phyloP scores from a whole-genome alignment of 2,329 filamentous ascomycete species.

The Penicillium sp. region DNA sequence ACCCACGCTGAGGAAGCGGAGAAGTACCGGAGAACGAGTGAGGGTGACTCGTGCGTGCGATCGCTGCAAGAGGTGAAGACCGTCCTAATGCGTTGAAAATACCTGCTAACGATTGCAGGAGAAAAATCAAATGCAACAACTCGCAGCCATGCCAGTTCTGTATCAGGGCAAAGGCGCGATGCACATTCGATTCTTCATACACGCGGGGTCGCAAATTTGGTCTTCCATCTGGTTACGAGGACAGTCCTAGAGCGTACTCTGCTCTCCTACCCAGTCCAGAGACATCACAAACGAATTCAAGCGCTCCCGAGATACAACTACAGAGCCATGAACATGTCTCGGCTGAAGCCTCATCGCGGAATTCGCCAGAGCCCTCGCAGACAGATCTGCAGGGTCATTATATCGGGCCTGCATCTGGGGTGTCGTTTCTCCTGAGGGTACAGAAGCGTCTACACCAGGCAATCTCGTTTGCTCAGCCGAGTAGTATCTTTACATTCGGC shows the following conservation, averaged over 20 bases:
- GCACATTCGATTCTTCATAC: slow-evolving; percentile 24
- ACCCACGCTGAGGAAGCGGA: neutral
- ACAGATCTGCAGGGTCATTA: slow-evolving; percentile 28
- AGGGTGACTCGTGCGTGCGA: slow-evolving; percentile 52
- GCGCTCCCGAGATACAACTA: neutral
- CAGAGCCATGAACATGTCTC: slow-evolving; percentile 3
- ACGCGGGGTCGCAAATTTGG: slow-evolving; percentile 16
- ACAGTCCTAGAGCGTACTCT: neutral
- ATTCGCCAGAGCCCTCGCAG: slow-evolving; percentile 19
- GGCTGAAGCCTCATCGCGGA: neutral
- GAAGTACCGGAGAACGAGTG: slow-evolving; percentile 9
- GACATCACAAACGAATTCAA: neutral
- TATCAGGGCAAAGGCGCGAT: slow-evolving; percentile 17
- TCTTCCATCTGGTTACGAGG: neutral
- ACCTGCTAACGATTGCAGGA: slow-evolving; percentile 24
- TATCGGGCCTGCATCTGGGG: slow-evolving; percentile 28
- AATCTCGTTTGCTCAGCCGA: slow-evolving; percentile 7
- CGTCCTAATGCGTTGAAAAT: slow-evolving; percentile 33
- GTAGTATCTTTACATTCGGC: slow-evolving; percentile 26
- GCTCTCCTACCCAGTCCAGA: slow-evolving; percentile 3
- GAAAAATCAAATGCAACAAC: slow-evolving; percentile 62
- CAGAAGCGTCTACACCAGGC: slow-evolving; percentile 26
- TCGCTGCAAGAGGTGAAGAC: slow-evolving; percentile 32
- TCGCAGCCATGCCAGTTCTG: slow-evolving; percentile 54
- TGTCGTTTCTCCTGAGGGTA: slow-evolving; percentile 28